Conservation (phyloP, 192 early-diverging fungal genomes). For the Funneliformis mosseae region DNA sequence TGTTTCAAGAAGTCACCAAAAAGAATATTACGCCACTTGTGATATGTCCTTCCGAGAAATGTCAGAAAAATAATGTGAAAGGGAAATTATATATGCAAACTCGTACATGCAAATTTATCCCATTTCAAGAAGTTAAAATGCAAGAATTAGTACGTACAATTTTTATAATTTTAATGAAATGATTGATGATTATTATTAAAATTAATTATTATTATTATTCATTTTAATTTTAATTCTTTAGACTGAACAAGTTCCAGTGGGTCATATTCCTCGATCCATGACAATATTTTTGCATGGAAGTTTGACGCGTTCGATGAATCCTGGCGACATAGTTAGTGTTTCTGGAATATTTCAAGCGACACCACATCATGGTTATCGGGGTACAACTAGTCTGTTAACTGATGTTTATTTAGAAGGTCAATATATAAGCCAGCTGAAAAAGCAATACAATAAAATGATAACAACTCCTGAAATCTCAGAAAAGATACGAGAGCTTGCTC, state of each 20-base stretch:
- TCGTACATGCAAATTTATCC: slow-evolving; percentile 87
- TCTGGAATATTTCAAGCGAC: slow-evolving; percentile 89
- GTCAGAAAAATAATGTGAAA: slow-evolving; percentile 76
- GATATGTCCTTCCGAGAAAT: slow-evolving; percentile 79
- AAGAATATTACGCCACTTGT: slow-evolving; percentile 77
- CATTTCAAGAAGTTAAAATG: slow-evolving; percentile 95
- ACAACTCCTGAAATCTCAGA: slow-evolving; percentile 54
- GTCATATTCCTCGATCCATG: slow-evolving; percentile 96
- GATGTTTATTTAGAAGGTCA: slow-evolving; percentile 95
- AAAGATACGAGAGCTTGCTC: slow-evolving; percentile 58
- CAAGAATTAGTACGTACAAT: slow-evolving; percentile 80
- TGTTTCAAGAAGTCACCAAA: slow-evolving; percentile 89
- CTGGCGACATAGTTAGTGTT: slow-evolving; percentile 85
- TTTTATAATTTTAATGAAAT: neutral
- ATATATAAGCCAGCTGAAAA: slow-evolving; percentile 84
- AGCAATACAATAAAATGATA: slow-evolving; percentile 87
- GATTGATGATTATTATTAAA: neutral
- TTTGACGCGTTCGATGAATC: slow-evolving; percentile 76
- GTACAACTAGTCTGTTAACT: slow-evolving; percentile 86
- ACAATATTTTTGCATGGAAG: slow-evolving; percentile 87
- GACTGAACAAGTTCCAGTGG: slow-evolving; percentile 98
- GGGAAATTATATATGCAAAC: slow-evolving; percentile 91
- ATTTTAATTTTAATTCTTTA: slow-evolving; percentile 28
- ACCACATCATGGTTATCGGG: slow-evolving; percentile 92
- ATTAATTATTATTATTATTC: neutral